phyloP scores from a whole-genome alignment of 2,329 filamentous ascomycete genomes.

The Phyllosticta citriasiana region DNA sequence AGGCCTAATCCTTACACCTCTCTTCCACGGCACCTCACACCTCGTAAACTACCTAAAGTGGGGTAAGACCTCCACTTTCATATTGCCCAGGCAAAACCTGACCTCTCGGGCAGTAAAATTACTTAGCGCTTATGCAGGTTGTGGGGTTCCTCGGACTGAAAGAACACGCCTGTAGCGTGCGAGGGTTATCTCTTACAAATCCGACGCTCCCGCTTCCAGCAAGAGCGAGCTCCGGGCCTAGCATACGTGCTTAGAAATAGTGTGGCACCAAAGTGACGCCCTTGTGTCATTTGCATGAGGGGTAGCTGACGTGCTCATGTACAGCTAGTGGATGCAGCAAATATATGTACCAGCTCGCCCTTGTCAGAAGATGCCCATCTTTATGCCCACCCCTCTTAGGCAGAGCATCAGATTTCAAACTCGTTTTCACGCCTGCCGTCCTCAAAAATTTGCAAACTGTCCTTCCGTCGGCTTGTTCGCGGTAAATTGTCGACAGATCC shows the following conservation, averaged over 20 bases:
- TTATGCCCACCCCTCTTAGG: neutral
- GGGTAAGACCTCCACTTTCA: no score
- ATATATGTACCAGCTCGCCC: no score
- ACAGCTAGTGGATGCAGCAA: neutral
- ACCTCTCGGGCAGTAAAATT: no score
- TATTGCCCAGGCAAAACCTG: no score
- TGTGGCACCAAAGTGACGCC: neutral
- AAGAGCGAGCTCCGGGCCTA: neutral
- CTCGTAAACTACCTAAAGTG: no score
- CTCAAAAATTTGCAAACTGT: neutral
- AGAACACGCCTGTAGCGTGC: neutral
- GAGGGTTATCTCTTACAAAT: neutral
- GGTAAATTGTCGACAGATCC: neutral
- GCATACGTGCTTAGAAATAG: neutral
- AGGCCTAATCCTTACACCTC: no score
- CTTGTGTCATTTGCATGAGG: neutral
- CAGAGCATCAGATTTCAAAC: neutral
- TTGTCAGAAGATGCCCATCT: neutral
- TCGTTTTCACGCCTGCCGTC: neutral
- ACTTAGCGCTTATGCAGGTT: no score
- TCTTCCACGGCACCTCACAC: no score
- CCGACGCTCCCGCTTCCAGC: neutral
- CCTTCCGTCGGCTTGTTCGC: neutral
- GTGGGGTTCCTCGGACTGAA: no score
- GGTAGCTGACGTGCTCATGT: neutral